These are phyloP conservation scores for Fomitiporia mediterranea DNA, from an alignment of 1,284 basidiomycete species.

Conservation along the genomic window DNA sequence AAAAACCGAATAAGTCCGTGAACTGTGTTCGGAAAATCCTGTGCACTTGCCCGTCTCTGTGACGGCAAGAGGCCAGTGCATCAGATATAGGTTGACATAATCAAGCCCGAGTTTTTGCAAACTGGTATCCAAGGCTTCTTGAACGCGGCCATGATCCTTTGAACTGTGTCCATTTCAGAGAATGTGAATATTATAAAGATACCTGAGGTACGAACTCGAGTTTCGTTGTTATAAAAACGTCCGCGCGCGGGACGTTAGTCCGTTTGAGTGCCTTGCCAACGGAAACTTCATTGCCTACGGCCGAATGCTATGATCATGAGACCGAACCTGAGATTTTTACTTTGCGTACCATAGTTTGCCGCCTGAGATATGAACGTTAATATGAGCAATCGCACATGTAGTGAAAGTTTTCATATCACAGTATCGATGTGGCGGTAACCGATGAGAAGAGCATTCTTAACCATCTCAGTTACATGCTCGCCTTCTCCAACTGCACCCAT, in stretches of 20 bases:
- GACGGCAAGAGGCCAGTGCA: conserved; percentile 6
- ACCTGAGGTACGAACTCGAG: conserved; percentile 51
- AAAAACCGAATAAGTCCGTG: conserved; percentile 69
- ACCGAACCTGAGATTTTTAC: neutral
- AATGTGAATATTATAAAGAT: neutral
- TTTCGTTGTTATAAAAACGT: conserved; percentile 76
- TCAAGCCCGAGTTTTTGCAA: conserved; percentile 64
- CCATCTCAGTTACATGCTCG: conserved; percentile 45
- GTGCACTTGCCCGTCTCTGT: neutral
- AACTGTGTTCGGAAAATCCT: conserved; percentile 63
- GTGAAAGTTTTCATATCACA: neutral
- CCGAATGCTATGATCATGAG: neutral
- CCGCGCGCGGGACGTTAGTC: conserved; percentile 60
- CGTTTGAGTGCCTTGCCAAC: conserved; percentile 78
- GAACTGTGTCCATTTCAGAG: neutral
- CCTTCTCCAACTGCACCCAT: conserved; percentile 34
- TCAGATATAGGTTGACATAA: conserved; percentile 64
- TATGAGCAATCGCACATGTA: neutral
- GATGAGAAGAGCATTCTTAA: conserved; percentile 64
- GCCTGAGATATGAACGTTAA: conserved; percentile 26
- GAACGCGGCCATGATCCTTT: conserved; percentile 53
- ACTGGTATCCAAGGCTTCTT: conserved; percentile 66
- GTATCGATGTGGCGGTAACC: conserved; percentile 80
- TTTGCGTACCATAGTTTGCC: conserved; percentile 34
- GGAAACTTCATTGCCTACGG: conserved; percentile 52